Evolutionary conservation across 768 basidiomycete genomes (phyloP), one percentile per base, ranked within the genome.

Genomic region (Cystobasidium ongulense): DNA sequence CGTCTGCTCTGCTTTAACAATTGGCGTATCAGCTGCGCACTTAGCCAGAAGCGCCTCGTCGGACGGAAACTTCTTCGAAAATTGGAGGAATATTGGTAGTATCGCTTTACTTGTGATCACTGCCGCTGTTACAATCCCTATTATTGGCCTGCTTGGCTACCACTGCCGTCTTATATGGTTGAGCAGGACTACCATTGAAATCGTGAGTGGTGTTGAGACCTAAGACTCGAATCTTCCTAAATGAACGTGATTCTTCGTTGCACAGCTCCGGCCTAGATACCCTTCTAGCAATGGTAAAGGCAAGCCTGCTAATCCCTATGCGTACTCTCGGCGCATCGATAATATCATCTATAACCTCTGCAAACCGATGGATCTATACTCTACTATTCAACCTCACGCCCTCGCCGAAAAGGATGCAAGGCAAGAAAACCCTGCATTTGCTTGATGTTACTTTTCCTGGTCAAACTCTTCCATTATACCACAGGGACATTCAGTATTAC

Each of bases 161-260:
- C 78, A 79, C 54, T 27, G 67, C 4, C 13, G 75, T n/a, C 50
- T 79, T 1, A 33, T 76, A 0, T 76, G 50, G 71, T 61, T 27
- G 5, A 75, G 78, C 27, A 38, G 63, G 25, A 79, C 78, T 0
- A 79, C 78, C 50, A 76, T 79, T 35, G 78, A 79, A 63, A 75
- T 77, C 74, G 78, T 79, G 35, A 50, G 77, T 41, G 5, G n/a
- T n/a, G n/a, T n/a, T n/a, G n/a, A n/a, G n/a, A n/a, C n/a, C n/a
- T n/a, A n/a, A n/a, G n/a, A n/a, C n/a, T n/a, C n/a, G n/a, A n/a
- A n/a, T n/a, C n/a, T n/a, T n/a, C n/a, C n/a, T n/a, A n/a, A n/a
- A n/a, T n/a, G n/a, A n/a, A n/a, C n/a, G n/a, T n/a, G n/a, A n/a
- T n/a, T n/a, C n/a, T n/a, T n/a, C n/a, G n/a, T n/a, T 50, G 65